Evolutionary conservation across 1,139 yeast genomes (phyloP), one percentile per base, ranked within the genome.

Genomic region (Candida sojae): DNA sequence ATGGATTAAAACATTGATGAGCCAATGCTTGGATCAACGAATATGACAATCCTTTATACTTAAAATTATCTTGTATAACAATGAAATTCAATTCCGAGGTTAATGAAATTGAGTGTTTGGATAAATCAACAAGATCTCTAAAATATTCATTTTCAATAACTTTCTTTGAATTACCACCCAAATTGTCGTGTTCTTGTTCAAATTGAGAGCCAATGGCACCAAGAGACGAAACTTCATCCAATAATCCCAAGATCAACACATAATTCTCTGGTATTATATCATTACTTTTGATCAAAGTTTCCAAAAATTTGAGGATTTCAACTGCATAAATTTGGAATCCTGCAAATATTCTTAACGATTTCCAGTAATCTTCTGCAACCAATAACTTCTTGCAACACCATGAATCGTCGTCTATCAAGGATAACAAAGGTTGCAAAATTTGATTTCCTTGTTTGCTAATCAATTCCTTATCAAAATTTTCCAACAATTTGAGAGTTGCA

Each of bases 1-100:
- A 88, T 8, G 96, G 96, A 58, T 90, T 91, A 63, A 88, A 80
- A 62, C 97, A 88, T 65, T 91, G 97, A 57, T 87, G 92, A 0
- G 95, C 90, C 50, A 91, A 73, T 0, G 95, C 93, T 61, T 88
- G 93, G 30, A 86, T 71, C 50, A 86, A 67, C 0, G 92, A 85
- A 55, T 84, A 81, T 50, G 80, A 69, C 34, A 68, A 56, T n/a
- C 70, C 72, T 17, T 70, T 66, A 10, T 60, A 63, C 17, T 59
- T 60, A 50, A 71, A 69, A 3, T 55, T 58, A 3, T 58, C 53
- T 3, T 58, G 49, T n/a, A 61, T 57, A 5, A 71, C 57, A 9
- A 70, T 57, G 2, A 67, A 60, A 12, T 80, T 55, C 48, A 86
- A 64, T 5, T 75, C 76, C 4, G 82, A 65, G 0, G 93, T 86